Percentiles rank a stretch among this genome's conserved stretches.
These are phyloP conservation scores for Gastrodia elata DNA, from an alignment of 106 monocot genomes.

Conservation along the genomic window DNA sequence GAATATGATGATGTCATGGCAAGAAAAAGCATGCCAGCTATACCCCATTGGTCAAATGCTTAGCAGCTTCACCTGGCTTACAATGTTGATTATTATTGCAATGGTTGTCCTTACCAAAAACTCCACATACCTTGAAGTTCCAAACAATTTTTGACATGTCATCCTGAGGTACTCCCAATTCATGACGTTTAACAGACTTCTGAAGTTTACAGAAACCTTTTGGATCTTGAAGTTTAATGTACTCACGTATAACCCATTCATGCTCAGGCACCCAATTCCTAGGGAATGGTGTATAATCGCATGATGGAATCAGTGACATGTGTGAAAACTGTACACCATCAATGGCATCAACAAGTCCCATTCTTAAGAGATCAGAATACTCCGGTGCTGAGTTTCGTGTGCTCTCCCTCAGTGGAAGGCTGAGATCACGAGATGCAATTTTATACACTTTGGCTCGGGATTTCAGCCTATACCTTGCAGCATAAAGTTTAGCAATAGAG, in stretches of 20 bases:
- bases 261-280: constrained; percentile 80
- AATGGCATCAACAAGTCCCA: constrained; percentile 92
- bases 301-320: constrained; percentile 84
- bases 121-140: constrained; percentile 65
- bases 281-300: constrained; percentile 88
- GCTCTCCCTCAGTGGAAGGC: constrained; percentile 63
- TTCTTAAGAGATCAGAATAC: constrained; percentile 87
- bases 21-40: neutral
- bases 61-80: constrained; percentile 1
- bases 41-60: neutral
- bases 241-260: constrained; percentile 53
- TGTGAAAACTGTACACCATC: constrained; percentile 89
- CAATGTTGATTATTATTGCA: constrained; percentile 1
- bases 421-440: constrained; percentile 70
- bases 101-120: constrained; percentile 25
- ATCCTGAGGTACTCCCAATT: constrained; percentile 61
- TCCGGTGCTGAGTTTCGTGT: constrained; percentile 65
- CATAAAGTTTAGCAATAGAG: constrained; percentile 90
- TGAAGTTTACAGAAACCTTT: constrained; percentile 64
- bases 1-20: neutral
- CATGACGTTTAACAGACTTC: constrained; percentile 45
- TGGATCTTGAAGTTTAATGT: constrained; percentile 76
- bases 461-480: constrained; percentile 87
- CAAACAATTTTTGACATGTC: constrained; percentile 65
- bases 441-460: constrained; percentile 96